A percentile compares a stretch with the other conserved stretches of the same genome.
These are phyloP conservation scores for Jatropha multifida DNA, from an alignment of 441 rosid genomes.

Conservation along the genomic window DNA sequence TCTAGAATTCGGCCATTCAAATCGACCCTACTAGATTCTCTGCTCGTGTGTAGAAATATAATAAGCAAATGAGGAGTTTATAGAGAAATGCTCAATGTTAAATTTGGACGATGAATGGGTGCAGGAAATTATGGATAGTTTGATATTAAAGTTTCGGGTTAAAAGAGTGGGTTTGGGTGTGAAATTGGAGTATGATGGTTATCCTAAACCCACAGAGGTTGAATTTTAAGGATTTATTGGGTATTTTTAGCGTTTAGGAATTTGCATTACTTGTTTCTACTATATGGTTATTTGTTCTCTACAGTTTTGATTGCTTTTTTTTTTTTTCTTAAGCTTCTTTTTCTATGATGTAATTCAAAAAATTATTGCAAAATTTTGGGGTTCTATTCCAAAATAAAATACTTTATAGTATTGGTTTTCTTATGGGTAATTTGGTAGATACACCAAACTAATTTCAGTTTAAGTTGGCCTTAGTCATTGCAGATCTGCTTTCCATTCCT, in stretches of 20 bases:
- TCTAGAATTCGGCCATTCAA: constrained; percentile 62
- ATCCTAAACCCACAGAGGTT: constrained; percentile 48
- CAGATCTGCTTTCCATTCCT: no score
- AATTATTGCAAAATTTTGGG: background rate
- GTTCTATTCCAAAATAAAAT: background rate
- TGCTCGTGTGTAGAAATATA: constrained; percentile 49
- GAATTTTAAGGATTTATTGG: constrained; percentile 46
- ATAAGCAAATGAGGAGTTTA: constrained; percentile 56
- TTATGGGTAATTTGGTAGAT: background rate
- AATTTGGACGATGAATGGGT: constrained; percentile 69
- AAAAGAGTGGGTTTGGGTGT: constrained; percentile 62
- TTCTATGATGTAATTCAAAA: background rate
- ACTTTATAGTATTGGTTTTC: background rate
- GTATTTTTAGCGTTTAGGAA: background rate
- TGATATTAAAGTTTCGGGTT: constrained; percentile 70
- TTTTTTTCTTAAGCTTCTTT: background rate
- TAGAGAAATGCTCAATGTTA: constrained; percentile 54
- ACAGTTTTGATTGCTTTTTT: background rate
- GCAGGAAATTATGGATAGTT: constrained; percentile 55
- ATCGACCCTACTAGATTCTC: constrained; percentile 52
- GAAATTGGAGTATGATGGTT: constrained; percentile 62
- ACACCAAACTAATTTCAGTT: no score
- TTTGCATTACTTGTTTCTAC: background rate
- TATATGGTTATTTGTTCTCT: background rate
- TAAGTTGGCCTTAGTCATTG: background rate